Evolutionary conservation across 1,284 basidiomycete species (phyloP), one percentile per base, ranked within the genome.

Genomic region (Grifola frondosa): DNA sequence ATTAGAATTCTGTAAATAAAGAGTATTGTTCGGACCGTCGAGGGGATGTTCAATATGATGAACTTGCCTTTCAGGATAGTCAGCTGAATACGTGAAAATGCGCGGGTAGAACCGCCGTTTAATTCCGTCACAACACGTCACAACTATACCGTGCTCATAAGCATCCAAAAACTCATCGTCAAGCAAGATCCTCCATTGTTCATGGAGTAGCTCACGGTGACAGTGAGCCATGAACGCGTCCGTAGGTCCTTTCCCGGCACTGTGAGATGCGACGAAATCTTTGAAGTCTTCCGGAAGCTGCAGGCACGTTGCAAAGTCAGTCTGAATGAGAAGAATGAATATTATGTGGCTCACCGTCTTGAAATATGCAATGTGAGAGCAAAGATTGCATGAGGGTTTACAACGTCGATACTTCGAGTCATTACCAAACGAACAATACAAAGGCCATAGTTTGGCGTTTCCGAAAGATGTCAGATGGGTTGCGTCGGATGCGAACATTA

Each of bases 41-140:
- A 22, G 21, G 13, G 19, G 21, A 5, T 16, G 4, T 20, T 21
- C 10, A 20, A 9, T n/a, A n/a, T n/a, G n/a, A n/a, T n/a, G n/a
- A n/a, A 46, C 53, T 21, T 25, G 50, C 54, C 52, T 54, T 40
- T 59, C 57, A 4, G 53, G 49, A 57, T 69, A 71, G 46, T 71
- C 69, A 1, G 65, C 53, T 8, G 51, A 52, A 25, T 59, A 55
- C 2, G 41, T 52, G 38, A 57, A 54, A 9, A 59, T 30, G 3
- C 53, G 43, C 8, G 57, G 56, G 31, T 44, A 59, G 6, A 57
- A 23, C 4, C 48, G 43, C 5, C 52, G 44, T 6, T 13, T 9
- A 13, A 58, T 30, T 7, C 52, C 50, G 36, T 59, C 56, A 3
- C 23, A 16, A 37, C 53, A 59, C 7, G 34, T 26, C 3, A 62